Conservation (phyloP, 2,329 filamentous ascomycete genomes). For the Fusarium sp. region DNA sequence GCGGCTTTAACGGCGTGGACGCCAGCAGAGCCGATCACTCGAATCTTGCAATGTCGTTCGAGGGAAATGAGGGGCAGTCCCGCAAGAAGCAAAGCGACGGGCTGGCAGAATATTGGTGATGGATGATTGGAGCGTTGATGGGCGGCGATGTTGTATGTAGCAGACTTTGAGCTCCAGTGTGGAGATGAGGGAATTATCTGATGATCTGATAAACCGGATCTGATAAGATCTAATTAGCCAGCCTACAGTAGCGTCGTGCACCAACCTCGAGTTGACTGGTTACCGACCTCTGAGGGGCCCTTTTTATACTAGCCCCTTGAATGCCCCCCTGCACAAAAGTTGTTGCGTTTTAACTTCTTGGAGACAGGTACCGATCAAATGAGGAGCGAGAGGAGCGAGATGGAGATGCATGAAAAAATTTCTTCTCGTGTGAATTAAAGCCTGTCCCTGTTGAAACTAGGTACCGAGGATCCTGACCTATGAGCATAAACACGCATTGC, state of each 20-base stretch:
- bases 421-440: slow-evolving; percentile 15
- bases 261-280: slow-evolving; percentile 43
- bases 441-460: slow-evolving; percentile 9
- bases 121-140: slow-evolving; percentile 39
- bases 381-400: slow-evolving; percentile 7
- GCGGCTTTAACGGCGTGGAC: slow-evolving; percentile 30
- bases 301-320: slow-evolving; percentile 19
- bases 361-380: slow-evolving; percentile 38
- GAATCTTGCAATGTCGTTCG: slow-evolving; percentile 31
- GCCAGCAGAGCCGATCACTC: slow-evolving; percentile 39
- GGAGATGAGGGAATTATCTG: slow-evolving; percentile 63
- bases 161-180: slow-evolving; percentile 41
- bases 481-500: neutral
- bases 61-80: slow-evolving; percentile 31
- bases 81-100: slow-evolving; percentile 16
- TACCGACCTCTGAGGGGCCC: slow-evolving; percentile 31
- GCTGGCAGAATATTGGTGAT: slow-evolving; percentile 25
- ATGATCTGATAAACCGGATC: slow-evolving; percentile 68
- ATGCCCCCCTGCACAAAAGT: slow-evolving; percentile 21
- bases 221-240: slow-evolving; percentile 56
- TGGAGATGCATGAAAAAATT: slow-evolving; percentile 27
- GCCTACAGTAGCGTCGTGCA: slow-evolving; percentile 39
- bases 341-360: slow-evolving; percentile 24
- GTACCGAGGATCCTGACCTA: slow-evolving; percentile 9
- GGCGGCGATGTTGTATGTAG: slow-evolving; percentile 17